phyloP scores from a whole-genome alignment of 345 rosid species.

The Mallotus nudiflorus region DNA sequence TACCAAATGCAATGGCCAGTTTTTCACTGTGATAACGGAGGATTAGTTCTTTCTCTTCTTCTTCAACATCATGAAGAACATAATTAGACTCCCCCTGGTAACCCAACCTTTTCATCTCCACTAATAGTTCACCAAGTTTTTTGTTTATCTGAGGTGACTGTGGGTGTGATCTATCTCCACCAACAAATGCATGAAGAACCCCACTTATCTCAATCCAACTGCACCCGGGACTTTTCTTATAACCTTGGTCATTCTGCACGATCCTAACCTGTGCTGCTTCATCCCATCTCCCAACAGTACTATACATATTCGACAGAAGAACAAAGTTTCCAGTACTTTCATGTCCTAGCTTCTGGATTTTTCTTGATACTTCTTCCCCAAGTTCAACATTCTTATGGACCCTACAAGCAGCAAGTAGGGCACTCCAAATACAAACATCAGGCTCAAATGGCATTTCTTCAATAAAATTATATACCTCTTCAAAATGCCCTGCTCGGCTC shows the following conservation, averaged over 20 bases:
- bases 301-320: constrained; percentile 52
- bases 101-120: constrained; percentile 35
- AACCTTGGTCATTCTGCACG: constrained; percentile 33
- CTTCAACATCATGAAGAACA: constrained; percentile 38
- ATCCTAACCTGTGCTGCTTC: constrained; percentile 48
- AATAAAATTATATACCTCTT: constrained; percentile 48
- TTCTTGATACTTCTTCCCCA: constrained; percentile 51
- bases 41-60: constrained; percentile 34
- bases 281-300: constrained; percentile 55
- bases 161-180: constrained; percentile 41
- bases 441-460: constrained; percentile 51
- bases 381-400: constrained; percentile 52
- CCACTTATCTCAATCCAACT: constrained; percentile 47
- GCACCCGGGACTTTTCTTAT: constrained; percentile 53
- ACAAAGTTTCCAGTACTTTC: constrained; percentile 49
- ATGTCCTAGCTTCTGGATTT: constrained; percentile 47
- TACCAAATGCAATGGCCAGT: constrained; percentile 37
- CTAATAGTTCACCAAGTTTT: constrained; percentile 27
- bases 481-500: constrained; percentile 49
- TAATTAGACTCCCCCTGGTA: constrained; percentile 28
- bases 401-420: constrained; percentile 58
- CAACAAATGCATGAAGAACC: constrained; percentile 34
- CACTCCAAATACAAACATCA: constrained; percentile 50
- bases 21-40: constrained; percentile 37
- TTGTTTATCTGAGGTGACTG: constrained; percentile 27